These are phyloP conservation scores for Melastoma malabathricum DNA, from an alignment of 345 rosid genomes.

Conservation along the genomic window DNA sequence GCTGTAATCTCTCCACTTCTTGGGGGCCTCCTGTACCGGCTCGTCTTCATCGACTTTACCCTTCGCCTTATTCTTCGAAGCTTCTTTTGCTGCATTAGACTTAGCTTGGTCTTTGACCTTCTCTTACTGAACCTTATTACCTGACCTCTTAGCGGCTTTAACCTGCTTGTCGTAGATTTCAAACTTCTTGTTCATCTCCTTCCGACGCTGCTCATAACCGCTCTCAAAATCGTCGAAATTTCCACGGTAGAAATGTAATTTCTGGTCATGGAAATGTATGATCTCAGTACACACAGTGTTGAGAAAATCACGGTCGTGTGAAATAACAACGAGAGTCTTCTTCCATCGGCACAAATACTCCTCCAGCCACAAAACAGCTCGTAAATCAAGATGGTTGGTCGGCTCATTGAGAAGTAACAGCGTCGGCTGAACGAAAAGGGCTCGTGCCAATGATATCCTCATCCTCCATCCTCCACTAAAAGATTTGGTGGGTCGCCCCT, in stretches of 20 bases:
- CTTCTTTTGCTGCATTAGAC: slow-evolving; percentile 58
- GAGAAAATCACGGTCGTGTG: slow-evolving; percentile 89
- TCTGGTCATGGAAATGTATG: slow-evolving; percentile 78
- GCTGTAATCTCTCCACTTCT: slow-evolving; percentile 83
- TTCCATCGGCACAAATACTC: slow-evolving; percentile 88
- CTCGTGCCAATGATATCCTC: slow-evolving; percentile 92
- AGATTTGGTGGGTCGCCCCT: slow-evolving; percentile 57
- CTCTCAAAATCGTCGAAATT: slow-evolving; percentile 73
- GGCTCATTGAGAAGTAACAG: slow-evolving; percentile 87
- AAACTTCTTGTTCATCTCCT: slow-evolving; percentile 76
- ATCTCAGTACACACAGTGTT: slow-evolving; percentile 83
- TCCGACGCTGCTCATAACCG: slow-evolving; percentile 83
- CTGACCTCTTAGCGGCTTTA: slow-evolving; percentile 76
- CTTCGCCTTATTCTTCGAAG: slow-evolving; percentile 64
- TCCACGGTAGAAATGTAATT: slow-evolving; percentile 76
- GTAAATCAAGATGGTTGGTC: slow-evolving; percentile 90
- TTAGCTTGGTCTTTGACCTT: slow-evolving; percentile 84
- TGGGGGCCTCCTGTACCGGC: slow-evolving; percentile 54
- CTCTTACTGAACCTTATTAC: slow-evolving; percentile 70
- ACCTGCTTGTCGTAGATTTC: slow-evolving; percentile 70
- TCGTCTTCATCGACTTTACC: slow-evolving; percentile 78
- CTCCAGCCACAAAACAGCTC: slow-evolving; percentile 93
- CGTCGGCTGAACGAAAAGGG: slow-evolving; percentile 91
- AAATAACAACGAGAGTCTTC: slow-evolving; percentile 87
- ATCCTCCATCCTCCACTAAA: slow-evolving; percentile 99